Percentiles rank a stretch among this genome's conserved stretches.
These are phyloP conservation scores for Chaetomium strumarium DNA, from an alignment of 2,329 filamentous ascomycete genomes.

Conservation along the genomic window DNA sequence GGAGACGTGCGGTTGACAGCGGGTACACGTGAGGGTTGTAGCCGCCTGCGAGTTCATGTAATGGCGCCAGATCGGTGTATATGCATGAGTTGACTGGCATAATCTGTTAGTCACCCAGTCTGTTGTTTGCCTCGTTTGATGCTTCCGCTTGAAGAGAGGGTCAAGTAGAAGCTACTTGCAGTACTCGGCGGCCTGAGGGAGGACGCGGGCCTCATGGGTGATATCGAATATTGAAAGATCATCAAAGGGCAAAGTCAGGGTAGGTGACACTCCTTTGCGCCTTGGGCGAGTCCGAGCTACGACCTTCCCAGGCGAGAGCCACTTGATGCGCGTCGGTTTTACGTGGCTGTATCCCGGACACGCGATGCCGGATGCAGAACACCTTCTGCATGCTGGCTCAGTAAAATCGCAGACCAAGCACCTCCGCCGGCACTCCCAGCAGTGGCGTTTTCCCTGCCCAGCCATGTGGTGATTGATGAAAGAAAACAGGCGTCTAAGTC, in stretches of 20 bases:
- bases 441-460: neutral
- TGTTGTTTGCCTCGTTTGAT: neutral
- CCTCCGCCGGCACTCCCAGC: slow-evolving; percentile 8
- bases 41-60: slow-evolving; percentile 1
- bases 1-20: neutral
- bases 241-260: neutral
- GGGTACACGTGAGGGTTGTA: slow-evolving; percentile 2
- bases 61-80: neutral
- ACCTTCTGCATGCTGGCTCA: slow-evolving; percentile 1
- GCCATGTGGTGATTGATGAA: neutral
- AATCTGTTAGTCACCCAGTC: neutral
- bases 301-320: slow-evolving; percentile 4
- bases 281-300: neutral
- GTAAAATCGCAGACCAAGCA: slow-evolving; percentile 9
- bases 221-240: neutral
- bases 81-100: slow-evolving; percentile 5
- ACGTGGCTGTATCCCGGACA: slow-evolving; percentile 8
- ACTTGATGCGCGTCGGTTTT: slow-evolving; percentile 4
- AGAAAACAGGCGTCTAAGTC: too few species aligned
- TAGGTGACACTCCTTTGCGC: neutral
- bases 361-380: neutral
- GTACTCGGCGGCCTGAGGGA: slow-evolving; percentile 3
- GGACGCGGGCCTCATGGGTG: neutral
- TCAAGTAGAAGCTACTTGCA: slow-evolving; percentile 2
- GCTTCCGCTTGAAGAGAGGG: neutral